Base-by-base conservation (phyloP, 805 yeast species). In the Candida palmyrensis region DNA sequence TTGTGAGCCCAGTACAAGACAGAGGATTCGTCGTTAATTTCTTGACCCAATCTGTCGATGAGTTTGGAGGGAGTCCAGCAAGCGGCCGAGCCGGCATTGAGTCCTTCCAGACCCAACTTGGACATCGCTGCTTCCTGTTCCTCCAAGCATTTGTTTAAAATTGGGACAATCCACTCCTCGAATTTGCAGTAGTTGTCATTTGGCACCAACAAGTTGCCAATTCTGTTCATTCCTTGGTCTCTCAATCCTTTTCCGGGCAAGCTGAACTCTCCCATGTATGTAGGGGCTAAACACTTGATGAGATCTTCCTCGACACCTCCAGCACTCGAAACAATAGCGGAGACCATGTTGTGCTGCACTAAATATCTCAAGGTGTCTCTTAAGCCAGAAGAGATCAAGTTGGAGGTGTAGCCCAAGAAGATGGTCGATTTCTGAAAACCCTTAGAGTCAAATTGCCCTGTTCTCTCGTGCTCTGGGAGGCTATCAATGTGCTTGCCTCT, bases 241-340 rank as follows among this genome's bases (percentile, higher is more conserved):
- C 99, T 79, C 42, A 92, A 73, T 30, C 72, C 68, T 37, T 79
- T 68, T 39, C 99, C 99, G 11, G 79, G 77, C 45, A 90, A 68
- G 27, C 82, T 57, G 58, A 88, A 92, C 32, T 88, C 97, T 33
- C 98, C 97, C 71, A 94, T 68, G 51, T 79, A 89, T 6, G 99
- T 92, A 36, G 97, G 96, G 2, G 97, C 98, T 36, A 92, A 69
- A 55, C 96, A 88, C 61, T 92, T 92, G 69, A 92, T 92, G 31
- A 92, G 65, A 62, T 92, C 99, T 66, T 92, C 99, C 59, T 92
- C 99, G 41, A 92, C 79, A 45, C 98, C 99, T 45, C 99, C 99
- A 15, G 96, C 98, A 41, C 90, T 75, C n/a, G 97, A 82, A 31
- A 92, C 98, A 49, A 92, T 77, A 12, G 95, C 97, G 48, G 88